Percentiles rank a stretch among this genome's conserved stretches.
phyloP scores from a whole-genome alignment of 2,329 filamentous ascomycete species.

The Penicillium occitanis region DNA sequence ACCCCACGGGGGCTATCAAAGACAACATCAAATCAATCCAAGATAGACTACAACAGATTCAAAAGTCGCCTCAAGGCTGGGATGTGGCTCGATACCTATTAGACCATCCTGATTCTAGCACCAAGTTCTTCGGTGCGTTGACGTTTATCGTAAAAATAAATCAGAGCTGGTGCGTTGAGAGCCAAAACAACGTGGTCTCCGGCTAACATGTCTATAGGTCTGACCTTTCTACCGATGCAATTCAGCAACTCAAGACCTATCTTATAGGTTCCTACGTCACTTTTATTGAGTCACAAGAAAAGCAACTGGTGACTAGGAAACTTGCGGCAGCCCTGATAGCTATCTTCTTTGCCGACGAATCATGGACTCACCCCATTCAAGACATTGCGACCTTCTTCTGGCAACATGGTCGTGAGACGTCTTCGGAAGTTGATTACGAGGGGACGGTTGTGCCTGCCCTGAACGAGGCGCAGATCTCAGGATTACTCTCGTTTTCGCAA shows the following conservation, averaged over 20 bases:
- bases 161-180: slow-evolving; percentile 66
- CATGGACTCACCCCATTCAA: slow-evolving; percentile 40
- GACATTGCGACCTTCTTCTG: slow-evolving; percentile 42
- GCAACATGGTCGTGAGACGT: slow-evolving; percentile 37
- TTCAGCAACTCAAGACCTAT: slow-evolving; percentile 39
- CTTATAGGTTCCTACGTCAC: slow-evolving; percentile 46
- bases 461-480: slow-evolving; percentile 35
- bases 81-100: slow-evolving; percentile 76
- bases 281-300: slow-evolving; percentile 41
- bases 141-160: slow-evolving; percentile 95
- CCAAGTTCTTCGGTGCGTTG: slow-evolving; percentile 88
- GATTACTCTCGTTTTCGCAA: slow-evolving; percentile 41
- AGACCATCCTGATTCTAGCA: slow-evolving; percentile 65
- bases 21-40: slow-evolving; percentile 58
- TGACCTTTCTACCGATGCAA: slow-evolving; percentile 36
- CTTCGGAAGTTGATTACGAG: slow-evolving; percentile 32
- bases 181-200: no score
- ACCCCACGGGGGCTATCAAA: slow-evolving; percentile 46
- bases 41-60: slow-evolving; percentile 72
- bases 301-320: slow-evolving; percentile 47
- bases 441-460: slow-evolving; percentile 38
- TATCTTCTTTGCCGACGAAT: slow-evolving; percentile 43
- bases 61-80: slow-evolving; percentile 81
- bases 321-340: slow-evolving; percentile 46
- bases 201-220: slow-evolving; percentile 30